Evolutionary conservation across 495 filamentous ascomycete species (phyloP).

Genomic region (Sphaerosporella brunnea): DNA sequence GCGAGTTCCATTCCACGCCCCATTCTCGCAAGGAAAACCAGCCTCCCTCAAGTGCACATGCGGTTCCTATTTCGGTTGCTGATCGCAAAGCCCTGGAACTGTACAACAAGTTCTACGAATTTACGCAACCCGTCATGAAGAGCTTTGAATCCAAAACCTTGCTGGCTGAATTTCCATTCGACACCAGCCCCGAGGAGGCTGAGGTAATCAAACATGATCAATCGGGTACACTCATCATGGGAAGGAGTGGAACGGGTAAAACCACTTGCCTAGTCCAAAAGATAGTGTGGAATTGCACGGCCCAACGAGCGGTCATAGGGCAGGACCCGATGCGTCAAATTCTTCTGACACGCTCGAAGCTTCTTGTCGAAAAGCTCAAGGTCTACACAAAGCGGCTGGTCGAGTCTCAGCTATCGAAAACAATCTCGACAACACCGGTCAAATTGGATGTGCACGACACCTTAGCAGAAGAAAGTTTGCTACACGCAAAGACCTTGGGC

Average conservation of each 20-base stretch:
- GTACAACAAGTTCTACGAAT: slow-evolving; percentile 27
- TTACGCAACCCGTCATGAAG: slow-evolving; percentile 27
- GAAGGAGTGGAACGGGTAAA: slow-evolving; percentile 33
- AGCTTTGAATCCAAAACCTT: slow-evolving; percentile 12
- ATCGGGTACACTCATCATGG: slow-evolving; percentile 29
- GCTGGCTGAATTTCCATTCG: slow-evolving; percentile 28
- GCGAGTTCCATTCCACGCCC: not conserved
- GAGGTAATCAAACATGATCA: slow-evolving; percentile 26
- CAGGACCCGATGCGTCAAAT: slow-evolving; percentile 26
- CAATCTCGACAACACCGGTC: not conserved
- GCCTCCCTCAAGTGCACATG: too few species aligned
- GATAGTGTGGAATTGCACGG: slow-evolving; percentile 24
- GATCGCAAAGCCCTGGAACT: not conserved
- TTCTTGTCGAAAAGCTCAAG: slow-evolving; percentile 27
- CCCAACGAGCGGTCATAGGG: slow-evolving; percentile 4
- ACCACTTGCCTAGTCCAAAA: slow-evolving; percentile 33
- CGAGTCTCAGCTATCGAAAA: slow-evolving; percentile 7
- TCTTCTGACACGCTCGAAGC: slow-evolving; percentile 29
- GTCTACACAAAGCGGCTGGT: slow-evolving; percentile 27
- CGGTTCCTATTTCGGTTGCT: slow-evolving; percentile 7
- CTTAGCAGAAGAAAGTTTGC: slow-evolving; percentile 10
- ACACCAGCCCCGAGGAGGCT: slow-evolving; percentile 28
- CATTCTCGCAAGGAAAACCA: not conserved
- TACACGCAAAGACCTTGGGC: slow-evolving; percentile 13
- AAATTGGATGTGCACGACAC: not conserved